Base-by-base conservation (phyloP, 352 stramenopile species). In the Blastocystis sp. region DNA sequence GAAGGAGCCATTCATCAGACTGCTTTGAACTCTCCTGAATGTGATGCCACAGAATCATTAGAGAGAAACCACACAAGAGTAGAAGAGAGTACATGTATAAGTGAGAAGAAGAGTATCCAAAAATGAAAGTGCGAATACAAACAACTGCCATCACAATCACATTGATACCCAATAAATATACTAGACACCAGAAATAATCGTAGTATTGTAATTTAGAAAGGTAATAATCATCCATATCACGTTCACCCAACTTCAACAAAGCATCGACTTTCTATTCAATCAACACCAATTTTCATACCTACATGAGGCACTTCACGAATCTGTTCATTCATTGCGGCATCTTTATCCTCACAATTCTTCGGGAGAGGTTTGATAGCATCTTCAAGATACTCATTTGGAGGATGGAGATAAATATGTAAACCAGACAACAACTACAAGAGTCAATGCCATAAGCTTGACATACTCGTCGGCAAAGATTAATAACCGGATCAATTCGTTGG, bases 301-400 rank as follows among this genome's bases (percentile, higher is more conserved):
- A 81, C 71, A 65, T 81, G 43, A 29, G 71, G 71, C 0, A 81
- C 71, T 1, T 81, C 71, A 14, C 52, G 27, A 27, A 81, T 65
- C 42, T 81, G 51, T n/a, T 66, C 65, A 29, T 81, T 57, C 52
- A 81, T 58, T 14, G 56, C 56, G 7, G 12, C 71, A 49, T 81
- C 71, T 42, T 81, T 81, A 19, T 81, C 71, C 35, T 81, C 14
- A 27, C 71, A 81, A 37, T 81, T 81, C 71, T 81, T 81, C 7
- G 71, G 71, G 49, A 81, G 56, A 0, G 39, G 43, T 42, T 63
- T 29, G n/a, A 81, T 29, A 39, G 49, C 71, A 59, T 32, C 43
- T 7, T 81, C 71, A 43, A 49, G 39, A 24, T 32, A 57, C 19
- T 57, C n/a, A 12, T 63, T 11, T 11, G 35, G 29, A n/a, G 71